Base-by-base conservation (phyloP, 2,329 filamentous ascomycete species). In the Ophiocordyceps robertsii region DNA sequence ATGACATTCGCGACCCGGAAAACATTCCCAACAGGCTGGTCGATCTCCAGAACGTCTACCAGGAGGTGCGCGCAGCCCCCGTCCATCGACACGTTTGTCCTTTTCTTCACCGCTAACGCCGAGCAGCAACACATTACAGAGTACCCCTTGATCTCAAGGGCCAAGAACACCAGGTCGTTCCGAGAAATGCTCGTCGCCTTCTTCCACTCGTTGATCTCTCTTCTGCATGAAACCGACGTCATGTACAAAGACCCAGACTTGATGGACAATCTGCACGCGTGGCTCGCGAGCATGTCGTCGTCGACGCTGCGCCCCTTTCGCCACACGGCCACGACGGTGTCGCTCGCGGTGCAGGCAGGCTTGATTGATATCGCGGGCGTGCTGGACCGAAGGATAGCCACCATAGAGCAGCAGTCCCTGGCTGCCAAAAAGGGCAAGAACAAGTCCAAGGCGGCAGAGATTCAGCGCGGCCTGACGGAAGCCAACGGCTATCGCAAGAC, bases 221-320 rank as follows among this genome's bases (percentile, higher is more conserved):
- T 86, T 6, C 72, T 95, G 40, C 86, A 93, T 54, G 80, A 87
- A 51, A 84, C 84, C n/a, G 83, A 84, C 21, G 65, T 85, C 17
- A 66, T 98, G 40, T 94, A 94, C 64, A 78, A 75, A 37, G 83
- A 93, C 47, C 65, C 70, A 31, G 74, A 81, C 29, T 69, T 98
- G 40, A 78, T 94, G 55, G 88, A 95, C 58, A 95, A 94, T 56
- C 75, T 96, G 39, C 80, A 88, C 51, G 73, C 85, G 44, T 98
- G 92, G 92, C 72, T 95, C 46, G 82, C 81, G 33, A 84, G 85
- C 45, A 86, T 98, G 82, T 92, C 90, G 3, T 92, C 87, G 4
- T 89, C 88, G 0, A 74, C 79, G 4, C 80, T 90, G 47, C 80
- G 92, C 43, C 88, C 92, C 2, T 95, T 98, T 63, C 77, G 92